These are phyloP conservation scores for Thelonectria blattea DNA, from an alignment of 2,329 filamentous ascomycete genomes.

Conservation along the genomic window DNA sequence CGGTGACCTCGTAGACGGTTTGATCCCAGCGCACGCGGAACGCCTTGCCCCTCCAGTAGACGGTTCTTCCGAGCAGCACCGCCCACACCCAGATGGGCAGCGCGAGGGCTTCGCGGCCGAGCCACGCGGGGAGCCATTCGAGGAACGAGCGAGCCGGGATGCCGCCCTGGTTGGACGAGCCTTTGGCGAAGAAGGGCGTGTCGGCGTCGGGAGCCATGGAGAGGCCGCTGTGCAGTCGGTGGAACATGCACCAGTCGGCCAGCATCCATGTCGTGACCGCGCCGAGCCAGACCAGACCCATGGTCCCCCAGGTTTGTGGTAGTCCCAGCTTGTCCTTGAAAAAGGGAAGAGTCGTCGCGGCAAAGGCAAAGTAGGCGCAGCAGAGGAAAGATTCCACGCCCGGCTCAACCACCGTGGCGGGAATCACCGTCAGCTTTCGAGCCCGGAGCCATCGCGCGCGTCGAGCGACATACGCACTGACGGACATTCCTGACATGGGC, in stretches of 20 bases:
- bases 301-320: slow-evolving; percentile 70
- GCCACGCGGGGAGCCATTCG: slow-evolving; percentile 82
- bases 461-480: slow-evolving; percentile 78
- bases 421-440: slow-evolving; percentile 89
- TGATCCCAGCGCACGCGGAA: slow-evolving; percentile 87
- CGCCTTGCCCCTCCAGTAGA: slow-evolving; percentile 83
- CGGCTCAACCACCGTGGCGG: slow-evolving; percentile 90
- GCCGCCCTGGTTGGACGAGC: slow-evolving; percentile 45
- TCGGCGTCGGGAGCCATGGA: slow-evolving; percentile 74
- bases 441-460: slow-evolving; percentile 91
- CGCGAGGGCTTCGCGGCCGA: slow-evolving; percentile 81
- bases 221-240: slow-evolving; percentile 73
- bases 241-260: slow-evolving; percentile 76
- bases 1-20: slow-evolving; percentile 64
- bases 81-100: slow-evolving; percentile 91
- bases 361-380: slow-evolving; percentile 80
- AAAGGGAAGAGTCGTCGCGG: slow-evolving; percentile 73
- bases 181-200: slow-evolving; percentile 76
- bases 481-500: slow-evolving; percentile 82
- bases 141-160: slow-evolving; percentile 61
- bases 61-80: slow-evolving; percentile 84
- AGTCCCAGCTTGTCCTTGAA: slow-evolving; percentile 60
- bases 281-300: slow-evolving; percentile 68
- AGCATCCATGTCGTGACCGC: slow-evolving; percentile 74
- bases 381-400: slow-evolving; percentile 90